phyloP scores from a whole-genome alignment of 768 basidiomycete species.

The Suillus bovinus region DNA sequence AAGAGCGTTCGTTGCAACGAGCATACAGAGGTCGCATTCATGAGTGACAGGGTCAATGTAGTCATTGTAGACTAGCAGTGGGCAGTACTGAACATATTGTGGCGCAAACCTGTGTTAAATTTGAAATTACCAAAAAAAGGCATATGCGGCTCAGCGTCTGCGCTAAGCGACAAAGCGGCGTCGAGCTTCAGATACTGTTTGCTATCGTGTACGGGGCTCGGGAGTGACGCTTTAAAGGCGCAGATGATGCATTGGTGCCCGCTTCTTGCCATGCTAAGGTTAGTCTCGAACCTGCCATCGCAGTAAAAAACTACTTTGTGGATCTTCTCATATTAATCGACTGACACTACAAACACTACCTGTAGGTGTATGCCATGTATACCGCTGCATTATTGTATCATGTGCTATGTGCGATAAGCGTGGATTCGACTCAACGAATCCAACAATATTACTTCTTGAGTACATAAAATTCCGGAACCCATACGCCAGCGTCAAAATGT shows the following conservation, averaged over 20 bases:
- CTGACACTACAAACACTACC: background rate
- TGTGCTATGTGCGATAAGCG: background rate
- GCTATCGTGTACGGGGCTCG: background rate
- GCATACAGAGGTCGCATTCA: background rate
- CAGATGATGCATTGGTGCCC: background rate
- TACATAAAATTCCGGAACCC: conserved; percentile 31
- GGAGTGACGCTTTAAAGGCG: background rate
- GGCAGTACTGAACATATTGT: background rate
- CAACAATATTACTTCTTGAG: conserved; percentile 5
- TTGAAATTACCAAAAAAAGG: background rate
- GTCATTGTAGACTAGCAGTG: background rate
- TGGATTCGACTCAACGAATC: background rate
- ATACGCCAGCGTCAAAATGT: conserved; percentile 24
- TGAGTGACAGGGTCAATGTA: background rate
- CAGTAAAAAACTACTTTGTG: background rate
- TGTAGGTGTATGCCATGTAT: background rate
- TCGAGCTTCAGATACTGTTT: background rate
- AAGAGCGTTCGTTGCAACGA: background rate
- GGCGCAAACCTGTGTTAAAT: background rate
- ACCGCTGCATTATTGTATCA: background rate
- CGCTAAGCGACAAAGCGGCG: background rate
- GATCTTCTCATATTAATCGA: background rate
- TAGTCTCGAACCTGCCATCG: background rate
- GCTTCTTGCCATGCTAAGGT: too few relatives aligned
- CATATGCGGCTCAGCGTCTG: too few relatives aligned